Base-by-base conservation (phyloP, 2,329 filamentous ascomycete species). In the Alternaria brassicae region DNA sequence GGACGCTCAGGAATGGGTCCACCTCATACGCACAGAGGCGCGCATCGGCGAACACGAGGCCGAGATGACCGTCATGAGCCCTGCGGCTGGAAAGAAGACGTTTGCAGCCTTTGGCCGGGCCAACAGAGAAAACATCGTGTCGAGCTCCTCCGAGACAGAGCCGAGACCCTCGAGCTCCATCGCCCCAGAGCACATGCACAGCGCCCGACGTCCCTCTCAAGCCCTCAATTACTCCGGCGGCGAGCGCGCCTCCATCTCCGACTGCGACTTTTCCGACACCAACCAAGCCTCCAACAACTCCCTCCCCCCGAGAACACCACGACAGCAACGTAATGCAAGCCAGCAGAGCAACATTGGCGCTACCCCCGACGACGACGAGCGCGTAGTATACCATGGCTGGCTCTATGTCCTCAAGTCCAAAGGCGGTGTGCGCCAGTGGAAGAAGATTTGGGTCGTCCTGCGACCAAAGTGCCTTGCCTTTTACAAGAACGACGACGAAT, bases 341-440 rank as follows among this genome's bases (percentile, higher is more conserved):
- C 89, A 91, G 70, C 77, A 85, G 51, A 90, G 88, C 68, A 86
- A 80, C 28, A 57, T 79, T 27, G 80, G 78, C 39, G 63, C 67
- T 13, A 69, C 65, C 1, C 73, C 75, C 3, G 92, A 95, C 63
- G 92, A 95, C 63, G 88, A 90, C 1, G 93, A 97, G 75, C 89
- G 93, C 25, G 90, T 98, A n/a, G 86, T 98, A 42, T 97, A 91
- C 85, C 93, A 98, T 74, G 93, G 94, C 51, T 93, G 92, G 84
- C 86, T 98, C 30, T 91, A 91, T 77, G 88, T 92, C 62, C 85
- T 97, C 56, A 92, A 91, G 70, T 91, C 89, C 62, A 93, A 92
- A 71, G 85, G 89, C 21, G 92, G 93, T 8, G 87, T 99, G 54
- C 88, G 91, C 45, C 91, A 96, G 72, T 99, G 95, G 95, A 97